Evolutionary conservation across 352 stramenopile genomes (phyloP), one percentile per base, ranked within the genome.

Genomic region (Globisporangium lucens): DNA sequence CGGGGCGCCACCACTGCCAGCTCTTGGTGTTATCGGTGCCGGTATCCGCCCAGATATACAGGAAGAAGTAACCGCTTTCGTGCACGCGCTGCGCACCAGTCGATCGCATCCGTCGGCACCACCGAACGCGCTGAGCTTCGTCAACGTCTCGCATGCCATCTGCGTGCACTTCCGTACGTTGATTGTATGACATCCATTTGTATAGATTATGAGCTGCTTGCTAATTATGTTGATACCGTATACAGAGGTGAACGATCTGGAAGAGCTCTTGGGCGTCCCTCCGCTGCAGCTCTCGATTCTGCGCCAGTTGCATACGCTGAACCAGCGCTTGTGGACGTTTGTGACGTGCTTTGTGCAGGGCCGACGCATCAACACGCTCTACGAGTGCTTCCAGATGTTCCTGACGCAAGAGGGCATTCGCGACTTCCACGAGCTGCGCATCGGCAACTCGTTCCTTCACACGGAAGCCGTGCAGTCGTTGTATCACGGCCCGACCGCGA

Each of bases 401-500:
- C 63, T 92, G 20, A 65, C 78, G 47, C 80, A 92, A 43, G 86
- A 94, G 75, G 80, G 80, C 49, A 75, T 94, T 24, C 73, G 65
- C 6, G 75, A 80, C 35, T 93, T 94, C 59, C 55, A 74, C 15
- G 81, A 92, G 15, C 75, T 95, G 15, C 87, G 82, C 56, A 70
- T 96, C 1, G 88, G 88, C 56, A 96, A 91, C 60, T 91, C 83
- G 13, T 96, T 96, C 65, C 27, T 91, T 35, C 79, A 87, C 52
- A 85, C 85, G 1, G 85, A 94, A 61, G 85, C 88, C n/a, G 86
- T 94, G 61, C 86, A 94, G 69, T 65, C 79, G 38, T 61, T 93
- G 20, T 91, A 94, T 60, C 75, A 79, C 20, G 69, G 69, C 1
- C 76, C 86, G 0, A 63, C 72, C 1, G 56, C 65, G 29, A 75